A percentile compares a stretch with the other conserved stretches of the same genome.
These are phyloP conservation scores for Coniosporium apollinis DNA, from an alignment of 495 filamentous ascomycete genomes.

Conservation along the genomic window DNA sequence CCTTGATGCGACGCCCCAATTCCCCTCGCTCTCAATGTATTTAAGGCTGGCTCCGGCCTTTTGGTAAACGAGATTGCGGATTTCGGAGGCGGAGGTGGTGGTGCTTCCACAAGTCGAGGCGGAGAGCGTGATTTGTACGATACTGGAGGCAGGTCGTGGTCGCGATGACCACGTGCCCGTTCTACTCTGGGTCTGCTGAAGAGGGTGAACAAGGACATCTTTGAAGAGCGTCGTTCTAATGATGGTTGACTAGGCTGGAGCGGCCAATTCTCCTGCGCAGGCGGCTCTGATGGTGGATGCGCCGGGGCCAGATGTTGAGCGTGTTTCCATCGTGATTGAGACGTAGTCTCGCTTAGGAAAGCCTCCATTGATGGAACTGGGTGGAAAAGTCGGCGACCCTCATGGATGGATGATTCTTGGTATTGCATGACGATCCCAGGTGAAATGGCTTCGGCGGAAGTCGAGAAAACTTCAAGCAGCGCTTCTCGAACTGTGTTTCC, in stretches of 20 bases:
- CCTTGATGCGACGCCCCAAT: too few relatives aligned
- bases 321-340: conserved; percentile 8
- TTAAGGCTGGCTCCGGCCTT: neutral
- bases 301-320: conserved; percentile 3
- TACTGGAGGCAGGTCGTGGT: neutral
- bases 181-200: conserved; percentile 29
- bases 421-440: too few relatives aligned
- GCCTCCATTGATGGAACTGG: neutral
- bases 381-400: too few relatives aligned
- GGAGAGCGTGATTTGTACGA: neutral
- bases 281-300: neutral
- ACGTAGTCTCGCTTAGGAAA: neutral
- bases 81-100: neutral
- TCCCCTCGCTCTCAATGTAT: neutral
- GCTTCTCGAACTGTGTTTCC: too few relatives aligned
- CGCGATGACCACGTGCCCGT: conserved; percentile 17
- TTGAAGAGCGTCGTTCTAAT: conserved; percentile 15
- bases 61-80: neutral
- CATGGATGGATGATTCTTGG: too few relatives aligned
- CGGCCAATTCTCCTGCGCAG: neutral
- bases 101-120: neutral
- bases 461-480: too few relatives aligned
- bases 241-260: conserved; percentile 4
- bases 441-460: too few relatives aligned
- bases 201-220: conserved; percentile 26